Base-by-base conservation (phyloP, 2,329 filamentous ascomycete genomes). In the Drechslerella coelobrocha region DNA sequence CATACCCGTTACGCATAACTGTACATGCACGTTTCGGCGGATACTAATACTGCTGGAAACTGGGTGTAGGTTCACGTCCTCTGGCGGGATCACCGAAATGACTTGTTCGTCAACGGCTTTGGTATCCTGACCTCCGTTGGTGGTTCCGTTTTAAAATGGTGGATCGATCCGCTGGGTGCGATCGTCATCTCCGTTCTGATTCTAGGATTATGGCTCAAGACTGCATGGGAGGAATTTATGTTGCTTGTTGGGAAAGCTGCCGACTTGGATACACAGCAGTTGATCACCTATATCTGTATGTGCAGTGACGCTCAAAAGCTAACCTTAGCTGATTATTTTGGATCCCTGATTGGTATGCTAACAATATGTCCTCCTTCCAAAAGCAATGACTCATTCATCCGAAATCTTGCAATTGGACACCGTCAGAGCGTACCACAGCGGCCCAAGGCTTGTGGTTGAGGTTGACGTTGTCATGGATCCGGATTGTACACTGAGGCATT, bases 401-500 rank as follows among this genome's bases (percentile, higher is more conserved):
- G 80, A 84, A 31, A 91, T 99, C 77, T 84, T 83, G 61, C 90
- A 91, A 75, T 95, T 99, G 78, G 94, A 99, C 79, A 99, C 94
- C 1, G 94, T 97, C 2, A 87, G 94, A 55, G 91, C 92, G 0
- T 97, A 96, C 80, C 92, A 97, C 80, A 91, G 88, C 5, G 93
- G 93, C 0, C 74, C 86, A 26, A 37, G 93, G 19, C 85, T 97
- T 48, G 92, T 97, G 74, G 92, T 95, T 74, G 94, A 99, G 82
- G 91, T 97, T 37, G 94, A 99, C 78, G 87, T 97, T 61, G 93
- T 97, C 76, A 96, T 97, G 91, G 87, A 92, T 75, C 86, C 88
- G 0, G 82, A 86, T 0, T 85, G 88, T 60, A 86, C 86, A 1
- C 84, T 99, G 14, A 83, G 85, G 72, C 87, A 88, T 56, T 94